phyloP scores from a whole-genome alignment of 352 stramenopile species.

The Pythium phragmitis region DNA sequence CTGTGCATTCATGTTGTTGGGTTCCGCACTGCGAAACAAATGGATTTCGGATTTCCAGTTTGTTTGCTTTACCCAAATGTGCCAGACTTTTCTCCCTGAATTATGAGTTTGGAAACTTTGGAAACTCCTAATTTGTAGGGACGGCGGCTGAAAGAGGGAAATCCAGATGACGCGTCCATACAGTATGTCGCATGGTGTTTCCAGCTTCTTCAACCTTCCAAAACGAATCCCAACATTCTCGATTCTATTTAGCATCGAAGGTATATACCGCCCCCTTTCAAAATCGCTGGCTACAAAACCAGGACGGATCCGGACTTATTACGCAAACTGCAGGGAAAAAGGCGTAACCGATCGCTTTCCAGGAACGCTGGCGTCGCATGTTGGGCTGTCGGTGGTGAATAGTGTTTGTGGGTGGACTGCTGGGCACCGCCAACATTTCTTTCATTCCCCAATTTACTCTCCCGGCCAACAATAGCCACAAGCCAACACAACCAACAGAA shows the following conservation, averaged over 20 bases:
- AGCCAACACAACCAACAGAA: neutral
- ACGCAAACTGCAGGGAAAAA: constrained; percentile 10
- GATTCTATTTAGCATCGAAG: constrained; percentile 8
- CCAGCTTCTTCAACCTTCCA: constrained; percentile 1
- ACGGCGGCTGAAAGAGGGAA: no score
- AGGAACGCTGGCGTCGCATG: constrained; percentile 21
- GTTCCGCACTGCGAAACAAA: no score
- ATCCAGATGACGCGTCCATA: neutral
- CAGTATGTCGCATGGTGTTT: neutral
- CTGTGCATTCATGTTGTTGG: neutral
- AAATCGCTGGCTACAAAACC: constrained; percentile 2
- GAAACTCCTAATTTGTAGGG: no score
- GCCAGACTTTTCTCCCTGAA: neutral
- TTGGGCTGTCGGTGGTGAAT: neutral
- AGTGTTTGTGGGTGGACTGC: neutral
- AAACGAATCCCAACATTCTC: constrained; percentile 6
- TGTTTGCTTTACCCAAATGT: no score
- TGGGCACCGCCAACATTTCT: neutral
- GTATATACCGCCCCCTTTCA: constrained; percentile 5
- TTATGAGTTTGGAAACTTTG: neutral
- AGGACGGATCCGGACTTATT: constrained; percentile 15
- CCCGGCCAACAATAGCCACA: neutral
- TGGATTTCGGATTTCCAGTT: no score
- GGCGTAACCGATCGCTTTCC: constrained; percentile 18
- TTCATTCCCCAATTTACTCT: constrained; percentile 41